phyloP scores from a whole-genome alignment of 2,329 filamentous ascomycete genomes.

The Diaporthe sp. region DNA sequence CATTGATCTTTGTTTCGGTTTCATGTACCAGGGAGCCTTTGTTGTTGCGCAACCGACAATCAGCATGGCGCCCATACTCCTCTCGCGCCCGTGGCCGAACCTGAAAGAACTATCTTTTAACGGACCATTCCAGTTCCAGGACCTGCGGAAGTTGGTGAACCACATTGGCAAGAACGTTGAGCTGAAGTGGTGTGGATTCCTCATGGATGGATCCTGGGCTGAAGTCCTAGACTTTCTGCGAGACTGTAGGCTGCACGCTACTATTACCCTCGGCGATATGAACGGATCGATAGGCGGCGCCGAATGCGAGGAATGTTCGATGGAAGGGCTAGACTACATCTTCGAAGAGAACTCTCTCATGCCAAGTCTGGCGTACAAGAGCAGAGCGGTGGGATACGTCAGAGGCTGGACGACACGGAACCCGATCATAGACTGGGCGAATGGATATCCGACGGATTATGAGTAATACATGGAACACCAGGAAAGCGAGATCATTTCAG shows the following conservation, averaged over 20 bases:
- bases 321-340: not conserved
- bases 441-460: not conserved
- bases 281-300: not conserved
- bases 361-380: not conserved
- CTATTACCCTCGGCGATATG: not conserved
- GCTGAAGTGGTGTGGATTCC: not conserved
- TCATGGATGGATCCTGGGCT: not conserved
- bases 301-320: not conserved
- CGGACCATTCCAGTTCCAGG: not conserved
- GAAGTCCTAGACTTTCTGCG: not conserved
- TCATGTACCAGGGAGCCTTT: not conserved
- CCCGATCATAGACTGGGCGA: not conserved
- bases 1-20: not conserved
- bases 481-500: not conserved
- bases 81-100: not conserved
- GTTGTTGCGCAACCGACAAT: not conserved
- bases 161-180: not conserved
- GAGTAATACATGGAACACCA: not conserved
- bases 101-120: not conserved
- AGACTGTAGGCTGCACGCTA: not conserved
- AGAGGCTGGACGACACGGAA: too few species aligned
- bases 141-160: not conserved
- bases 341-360: not conserved
- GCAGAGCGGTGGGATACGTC: not conserved
- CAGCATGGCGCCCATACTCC: not conserved